Evolutionary conservation across 202 grass and related monocot species (phyloP).

Genomic region (Carex arenaria): DNA sequence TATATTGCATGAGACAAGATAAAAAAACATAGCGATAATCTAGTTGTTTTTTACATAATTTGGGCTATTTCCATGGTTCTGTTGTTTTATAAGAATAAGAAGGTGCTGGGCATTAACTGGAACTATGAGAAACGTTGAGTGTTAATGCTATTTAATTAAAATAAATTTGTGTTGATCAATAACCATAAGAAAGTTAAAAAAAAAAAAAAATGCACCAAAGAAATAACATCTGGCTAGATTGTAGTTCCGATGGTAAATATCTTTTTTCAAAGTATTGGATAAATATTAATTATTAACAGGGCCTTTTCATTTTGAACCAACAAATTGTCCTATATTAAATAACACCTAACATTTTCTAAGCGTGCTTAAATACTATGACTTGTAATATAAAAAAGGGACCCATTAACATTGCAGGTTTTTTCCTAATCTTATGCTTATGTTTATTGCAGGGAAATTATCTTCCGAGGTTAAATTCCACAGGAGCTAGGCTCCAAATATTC

Average conservation of each 20-base stretch:
- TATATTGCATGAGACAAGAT: background rate
- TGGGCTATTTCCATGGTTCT: background rate
- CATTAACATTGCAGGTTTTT: background rate
- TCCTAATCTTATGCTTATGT: background rate
- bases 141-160: background rate
- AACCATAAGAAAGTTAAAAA: background rate
- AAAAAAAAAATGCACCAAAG: too few species aligned
- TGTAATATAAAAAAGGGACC: background rate
- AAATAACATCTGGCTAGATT: background rate
- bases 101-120: background rate
- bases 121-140: background rate
- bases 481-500: conserved; percentile 11
- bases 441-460: conserved; percentile 18
- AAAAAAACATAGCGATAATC: background rate
- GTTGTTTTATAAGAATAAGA: background rate
- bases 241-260: background rate
- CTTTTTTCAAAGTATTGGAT: background rate
- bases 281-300: background rate
- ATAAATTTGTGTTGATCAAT: background rate
- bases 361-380: background rate
- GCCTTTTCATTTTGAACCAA: background rate
- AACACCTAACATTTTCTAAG: background rate
- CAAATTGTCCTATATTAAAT: background rate
- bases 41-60: background rate
- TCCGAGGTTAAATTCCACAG: conserved; percentile 3